Base-by-base conservation (phyloP, 2,329 filamentous ascomycete species). In the Dichotomopilus funicola region DNA sequence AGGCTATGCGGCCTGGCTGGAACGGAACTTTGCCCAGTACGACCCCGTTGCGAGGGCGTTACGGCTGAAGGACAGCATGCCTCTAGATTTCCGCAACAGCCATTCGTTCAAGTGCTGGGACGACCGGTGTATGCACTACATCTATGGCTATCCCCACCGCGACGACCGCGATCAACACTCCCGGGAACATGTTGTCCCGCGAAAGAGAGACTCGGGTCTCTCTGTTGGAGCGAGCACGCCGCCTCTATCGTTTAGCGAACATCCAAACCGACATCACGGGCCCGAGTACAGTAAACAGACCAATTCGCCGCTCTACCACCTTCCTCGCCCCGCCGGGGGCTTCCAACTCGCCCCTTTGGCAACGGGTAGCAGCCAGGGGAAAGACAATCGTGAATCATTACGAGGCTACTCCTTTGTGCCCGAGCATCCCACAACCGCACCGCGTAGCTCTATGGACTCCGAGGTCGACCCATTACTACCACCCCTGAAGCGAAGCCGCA, bases 101-200 rank as follows among this genome's bases (percentile, higher is more conserved):
- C 68, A 69, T 49, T 76, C 77, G 9, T 77, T 77, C 66, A 82
- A 80, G 65, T 83, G 80, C 66, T 76, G 72, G 67, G 71, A 82
- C 59, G 76, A 81, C 51, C 71, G 71, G 54, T 83, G 80, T 62
- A 68, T 79, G 56, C 75, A 80, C 65, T 83, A 81, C 66, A 75
- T 83, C 40, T 83, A 83, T 60, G 80, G 80, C 35, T 82, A 82
- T 63, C 64, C 71, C 38, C 76, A 72, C 55, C 70, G 70, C 40
- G 70, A 77, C 51, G 79, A 81, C 58, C 74, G 78, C 51, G 78
- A 82, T 54, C 71, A 71, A 38, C 80, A 83, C 64, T 64, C 71
- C 42, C 73, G 70, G 58, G 71, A 78, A 53, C 79, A 83, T 63
- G 59, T 62, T n/a, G 52, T 65, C 47, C 67, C 68, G 27, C 61